Percentiles rank a stretch among this genome's conserved stretches.
These are phyloP conservation scores for Wallemia ichthyophaga DNA, from an alignment of 1,284 basidiomycete species.

Conservation along the genomic window DNA sequence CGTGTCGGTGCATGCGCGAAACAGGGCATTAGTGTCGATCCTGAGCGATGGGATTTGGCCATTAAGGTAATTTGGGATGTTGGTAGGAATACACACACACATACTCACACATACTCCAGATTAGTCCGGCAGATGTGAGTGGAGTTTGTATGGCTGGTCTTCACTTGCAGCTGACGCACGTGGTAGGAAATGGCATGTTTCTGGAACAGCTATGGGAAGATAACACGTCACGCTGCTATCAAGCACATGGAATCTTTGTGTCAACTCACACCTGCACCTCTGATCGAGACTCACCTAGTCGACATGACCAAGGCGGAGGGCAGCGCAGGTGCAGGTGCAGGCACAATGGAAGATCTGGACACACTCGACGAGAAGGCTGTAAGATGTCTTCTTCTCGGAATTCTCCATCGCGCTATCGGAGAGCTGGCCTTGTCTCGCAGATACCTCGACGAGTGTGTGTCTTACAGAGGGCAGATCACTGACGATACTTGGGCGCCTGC, in stretches of 20 bases:
- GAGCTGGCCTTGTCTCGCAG: conserved; percentile 20
- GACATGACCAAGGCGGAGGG: not conserved
- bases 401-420: conserved; percentile 27
- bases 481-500: conserved; percentile 32
- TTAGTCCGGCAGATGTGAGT: not conserved
- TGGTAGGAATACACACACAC: too few species aligned
- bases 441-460: conserved; percentile 25
- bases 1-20: conserved; percentile 23
- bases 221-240: not conserved
- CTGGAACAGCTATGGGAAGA: not conserved
- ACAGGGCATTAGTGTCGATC: conserved; percentile 3
- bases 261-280: not conserved
- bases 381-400: conserved; percentile 33
- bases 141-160: too few species aligned
- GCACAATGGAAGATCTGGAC: conserved; percentile 21
- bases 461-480: conserved; percentile 13
- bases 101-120: not conserved
- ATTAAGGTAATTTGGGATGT: not conserved
- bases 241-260: not conserved
- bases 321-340: too few species aligned
- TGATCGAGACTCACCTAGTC: not conserved
- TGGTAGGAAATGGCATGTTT: not conserved
- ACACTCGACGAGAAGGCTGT: conserved; percentile 37
- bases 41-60: not conserved
- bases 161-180: too few species aligned